Evolutionary conservation across 805 yeast species (phyloP), one percentile per base, ranked within the genome.

Genomic region (Ascoidea rubescens): DNA sequence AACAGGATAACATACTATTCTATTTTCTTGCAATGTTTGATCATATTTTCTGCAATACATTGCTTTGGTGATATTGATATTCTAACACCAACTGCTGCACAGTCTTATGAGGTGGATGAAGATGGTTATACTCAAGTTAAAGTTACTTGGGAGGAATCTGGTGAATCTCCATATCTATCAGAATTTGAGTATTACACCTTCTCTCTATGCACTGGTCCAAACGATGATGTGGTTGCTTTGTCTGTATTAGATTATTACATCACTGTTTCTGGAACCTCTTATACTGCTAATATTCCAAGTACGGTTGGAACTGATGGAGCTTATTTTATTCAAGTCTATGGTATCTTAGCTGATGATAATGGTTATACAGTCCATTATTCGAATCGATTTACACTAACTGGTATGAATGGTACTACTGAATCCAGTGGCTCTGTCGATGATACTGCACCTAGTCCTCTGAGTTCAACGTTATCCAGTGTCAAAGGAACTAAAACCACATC

Each of bases 301-400:
- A 51, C 68, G 21, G 60, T 60, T 12, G 82, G 78, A 44, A 78
- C 79, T 3, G 65, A 74, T 60, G 98, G 98, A 33, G 65, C 66
- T 54, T 91, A 77, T 66, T 87, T 69, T 64, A 64, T 91, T 57
- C 97, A 91, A 68, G 64, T 89, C 42, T 76, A 72, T 56, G 78
- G 87, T 1, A 33, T 47, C 5, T 51, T 45, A 30, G 52, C 65
- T 1, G 53, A 62, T 5, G 61, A 61, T 31, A 71, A 69, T 5
- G 77, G 75, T 44, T 71, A 67, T 59, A 74, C 87, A 1, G 78
- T 79, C 57, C 84, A 82, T 62, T 87, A 87, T 65, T 64, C 89
- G 4, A 72, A 75, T 45, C 71, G 95, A 60, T 83, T 90, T 68
- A 55, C 63, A 31, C 68, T 91, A 55, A 64, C 71, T 0, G 87